These are phyloP conservation scores for Russula sp. DNA, from an alignment of 768 basidiomycete species.

Conservation along the genomic window DNA sequence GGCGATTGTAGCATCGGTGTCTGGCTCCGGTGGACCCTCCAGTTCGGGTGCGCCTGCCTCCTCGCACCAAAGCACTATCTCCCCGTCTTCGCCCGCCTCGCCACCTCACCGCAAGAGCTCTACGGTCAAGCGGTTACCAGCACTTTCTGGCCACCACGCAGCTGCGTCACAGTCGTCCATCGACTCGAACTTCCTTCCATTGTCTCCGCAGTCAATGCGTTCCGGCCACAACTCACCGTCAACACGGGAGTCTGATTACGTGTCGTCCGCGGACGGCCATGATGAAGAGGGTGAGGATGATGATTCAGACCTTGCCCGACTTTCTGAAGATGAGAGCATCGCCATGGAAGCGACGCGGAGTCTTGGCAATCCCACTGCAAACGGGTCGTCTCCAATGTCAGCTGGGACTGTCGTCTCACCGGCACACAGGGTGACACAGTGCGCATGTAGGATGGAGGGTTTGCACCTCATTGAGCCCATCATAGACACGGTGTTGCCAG, in stretches of 20 bases:
- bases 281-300: constrained; percentile 32
- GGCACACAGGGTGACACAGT: constrained; percentile 56
- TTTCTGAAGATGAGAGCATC: constrained; percentile 7
- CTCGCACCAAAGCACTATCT: not conserved
- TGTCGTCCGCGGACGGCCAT: constrained; percentile 21
- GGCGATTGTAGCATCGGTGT: constrained; percentile 64
- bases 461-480: constrained; percentile 68
- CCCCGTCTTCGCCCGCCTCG: not conserved
- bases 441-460: constrained; percentile 65
- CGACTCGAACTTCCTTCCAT: constrained; percentile 17
- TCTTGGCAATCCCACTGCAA: not conserved
- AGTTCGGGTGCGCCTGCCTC: not conserved
- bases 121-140: constrained; percentile 12
- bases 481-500: constrained; percentile 75
- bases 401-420: constrained; percentile 19
- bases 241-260: constrained; percentile 26
- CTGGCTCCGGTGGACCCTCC: constrained; percentile 39
- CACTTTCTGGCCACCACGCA: constrained; percentile 9
- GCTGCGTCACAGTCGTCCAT: constrained; percentile 21
- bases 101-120: constrained; percentile 3
- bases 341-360: constrained; percentile 8
- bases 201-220: constrained; percentile 20
- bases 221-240: constrained; percentile 27
- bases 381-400: constrained; percentile 8
- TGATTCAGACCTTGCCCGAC: constrained; percentile 52